phyloP scores from a whole-genome alignment of 2,329 filamentous ascomycete genomes.

The Colletotrichum lupini region DNA sequence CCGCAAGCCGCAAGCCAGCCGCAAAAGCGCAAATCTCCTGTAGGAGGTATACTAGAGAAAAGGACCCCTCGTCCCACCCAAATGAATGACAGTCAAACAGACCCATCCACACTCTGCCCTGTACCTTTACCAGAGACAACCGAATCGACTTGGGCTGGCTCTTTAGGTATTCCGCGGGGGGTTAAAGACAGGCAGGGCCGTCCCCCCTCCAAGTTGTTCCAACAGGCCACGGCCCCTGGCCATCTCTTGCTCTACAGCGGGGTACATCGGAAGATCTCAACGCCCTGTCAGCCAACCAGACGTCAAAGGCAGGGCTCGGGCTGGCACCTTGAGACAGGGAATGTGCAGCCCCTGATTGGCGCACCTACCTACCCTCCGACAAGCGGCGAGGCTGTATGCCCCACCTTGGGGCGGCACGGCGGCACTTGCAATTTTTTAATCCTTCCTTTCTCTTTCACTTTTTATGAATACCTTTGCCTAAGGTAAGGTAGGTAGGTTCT shows the following conservation, averaged over 20 bases:
- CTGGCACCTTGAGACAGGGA: slow-evolving; percentile 14
- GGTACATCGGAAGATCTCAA: slow-evolving; percentile 20
- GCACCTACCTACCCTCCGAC: slow-evolving; percentile 23
- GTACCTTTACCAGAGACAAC: not conserved
- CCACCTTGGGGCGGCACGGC: slow-evolving; percentile 12
- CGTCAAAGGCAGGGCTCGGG: not conserved
- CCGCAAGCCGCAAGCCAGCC: no score
- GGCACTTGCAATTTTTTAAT: slow-evolving; percentile 9
- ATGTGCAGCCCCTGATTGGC: slow-evolving; percentile 26
- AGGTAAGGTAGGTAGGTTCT: no score
- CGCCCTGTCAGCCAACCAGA: slow-evolving; percentile 14
- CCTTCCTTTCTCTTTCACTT: not conserved
- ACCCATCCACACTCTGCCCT: not conserved
- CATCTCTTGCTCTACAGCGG: slow-evolving; percentile 12
- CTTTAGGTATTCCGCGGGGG: not conserved
- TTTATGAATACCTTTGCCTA: not conserved
- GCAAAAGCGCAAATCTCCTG: not conserved
- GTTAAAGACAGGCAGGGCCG: not conserved
- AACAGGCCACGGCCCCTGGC: slow-evolving; percentile 3
- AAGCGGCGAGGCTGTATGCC: slow-evolving; percentile 18
- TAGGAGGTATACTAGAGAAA: slow-evolving; percentile 1
- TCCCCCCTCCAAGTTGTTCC: slow-evolving; percentile 8
- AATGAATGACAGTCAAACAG: not conserved
- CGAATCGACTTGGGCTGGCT: not conserved
- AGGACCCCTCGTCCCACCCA: slow-evolving; percentile 22